Base-by-base conservation (phyloP, 1,284 basidiomycete genomes). In the Bjerkandera adusta region DNA sequence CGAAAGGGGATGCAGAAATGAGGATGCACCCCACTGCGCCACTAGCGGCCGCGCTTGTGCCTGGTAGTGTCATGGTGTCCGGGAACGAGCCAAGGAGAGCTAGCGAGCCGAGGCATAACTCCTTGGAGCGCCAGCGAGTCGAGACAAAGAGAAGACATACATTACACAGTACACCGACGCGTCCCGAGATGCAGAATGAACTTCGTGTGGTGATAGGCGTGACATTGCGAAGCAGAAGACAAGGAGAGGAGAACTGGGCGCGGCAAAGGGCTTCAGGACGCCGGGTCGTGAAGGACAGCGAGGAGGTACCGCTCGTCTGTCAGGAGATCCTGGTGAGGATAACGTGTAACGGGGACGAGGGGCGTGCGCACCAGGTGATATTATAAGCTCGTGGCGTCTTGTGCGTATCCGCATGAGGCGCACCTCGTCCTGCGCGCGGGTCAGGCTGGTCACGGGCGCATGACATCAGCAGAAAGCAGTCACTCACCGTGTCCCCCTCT, bases 321-420 rank as follows among this genome's bases (percentile, higher is more conserved):
- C 26, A 13, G 15, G 38, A n/a, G 15, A 40, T 5, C 6, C 15
- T 18, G 16, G 18, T n/a, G 35, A 15, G 18, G 2, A 16, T 20
- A 20, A n/a, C 12, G n/a, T 15, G 4, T 36, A n/a, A 37, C 24
- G 13, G 22, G n/a, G 30, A n/a, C 22, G 27, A 71, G n/a, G n/a
- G n/a, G n/a, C n/a, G n/a, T n/a, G n/a, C 82, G 36, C 49, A 92
- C 93, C 89, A 50, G 93, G 93, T 3, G 93, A 92, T 52, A 97
- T 93, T 81, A 97, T 91, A 49, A 97, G 74, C 63, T 97, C 94
- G 64, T 97, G 92, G 47, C 87, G 78, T 62, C 83, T 90, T 44
- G 92, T 96, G 41, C 94, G 79, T 67, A 97, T 92, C 43, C 93
- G 75, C 78, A 97, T 82, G 61, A 97, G 92, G 49, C 82, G 78